Evolutionary conservation across 495 filamentous ascomycete species (phyloP).

Genomic region (Friedmanniomyces endolithicus): DNA sequence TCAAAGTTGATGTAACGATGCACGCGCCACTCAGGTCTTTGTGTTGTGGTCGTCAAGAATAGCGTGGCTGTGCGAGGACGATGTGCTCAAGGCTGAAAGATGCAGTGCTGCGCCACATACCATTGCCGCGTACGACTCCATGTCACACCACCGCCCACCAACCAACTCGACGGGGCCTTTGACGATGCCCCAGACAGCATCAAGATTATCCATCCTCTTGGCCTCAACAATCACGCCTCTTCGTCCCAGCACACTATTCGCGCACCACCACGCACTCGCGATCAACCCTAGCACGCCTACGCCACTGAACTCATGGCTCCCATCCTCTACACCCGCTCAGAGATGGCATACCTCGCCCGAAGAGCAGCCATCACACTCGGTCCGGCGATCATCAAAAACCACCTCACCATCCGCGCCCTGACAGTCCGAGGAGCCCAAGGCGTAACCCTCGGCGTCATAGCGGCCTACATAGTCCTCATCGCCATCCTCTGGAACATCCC

Average conservation of each 20-base stretch:
- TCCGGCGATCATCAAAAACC: background rate
- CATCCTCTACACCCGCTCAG: background rate
- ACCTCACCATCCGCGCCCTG: constrained; percentile 38
- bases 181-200: too few relatives aligned
- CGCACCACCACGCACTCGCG: too few relatives aligned
- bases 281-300: too few relatives aligned
- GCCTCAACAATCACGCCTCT: too few relatives aligned
- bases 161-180: too few relatives aligned
- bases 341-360: background rate
- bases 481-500: constrained; percentile 69
- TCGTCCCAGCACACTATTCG: too few relatives aligned
- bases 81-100: too few relatives aligned
- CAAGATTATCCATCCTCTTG: too few relatives aligned
- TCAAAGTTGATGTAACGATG: too few relatives aligned
- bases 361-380: background rate
- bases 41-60: background rate
- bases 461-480: constrained; percentile 59
- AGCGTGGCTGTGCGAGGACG: background rate
- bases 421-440: constrained; percentile 58
- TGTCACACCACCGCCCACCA: too few relatives aligned
- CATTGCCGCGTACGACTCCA: too few relatives aligned
- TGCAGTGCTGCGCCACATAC: too few relatives aligned
- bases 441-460: constrained; percentile 58
- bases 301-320: background rate
- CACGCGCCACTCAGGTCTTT: background rate